Base-by-base conservation (phyloP, 2,329 filamentous ascomycete species). In the Chaetothyriales sp. region DNA sequence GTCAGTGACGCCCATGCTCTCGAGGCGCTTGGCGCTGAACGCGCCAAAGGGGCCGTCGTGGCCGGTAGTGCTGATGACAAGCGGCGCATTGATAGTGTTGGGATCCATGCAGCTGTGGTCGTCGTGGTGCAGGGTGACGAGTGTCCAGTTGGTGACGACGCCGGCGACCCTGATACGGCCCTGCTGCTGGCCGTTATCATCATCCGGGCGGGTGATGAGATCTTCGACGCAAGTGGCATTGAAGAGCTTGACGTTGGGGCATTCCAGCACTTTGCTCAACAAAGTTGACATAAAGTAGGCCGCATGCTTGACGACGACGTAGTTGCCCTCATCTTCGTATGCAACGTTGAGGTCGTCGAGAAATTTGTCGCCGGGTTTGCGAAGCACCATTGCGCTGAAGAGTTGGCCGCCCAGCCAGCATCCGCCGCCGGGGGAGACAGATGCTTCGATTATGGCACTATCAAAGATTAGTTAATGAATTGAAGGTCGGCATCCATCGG, bases 101-200 rank as follows among this genome's bases (percentile, higher is more conserved):
- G 89, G 89, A 68, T 95, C 89, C 89, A 95, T 94, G 83, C 89
- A 95, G 56, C 81, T 86, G 73, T 94, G 88, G 67, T 90, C 85
- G 65, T 89, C 85, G 69, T 89, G 85, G 69, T 89, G 84, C 76
- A 90, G 85, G 44, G 83, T 80, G 47, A 95, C 89, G 22, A 95
- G 77, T 1, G 89, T 95, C 89, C 89, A 95, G 77, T 95, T 95
- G 63, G 87, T 94, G 51, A 95, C 89, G 1, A 95, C 89, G 62
- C 89, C 89, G 7, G 87, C 85, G 59, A 95, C 82, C 57, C 85
- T 81, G 44, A 94, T 70, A 1, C 70, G 70, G 1, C 69, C 65
- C 50, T 67, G 71, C 18, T 73, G 71, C 43, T 68, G 72, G 44
- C n/a, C n/a, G n/a, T n/a, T n/a, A n/a, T n/a, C n/a, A n/a, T 69